These are phyloP conservation scores for Cyberlindnera bimundalis DNA, from an alignment of 805 yeast genomes.

Conservation along the genomic window DNA sequence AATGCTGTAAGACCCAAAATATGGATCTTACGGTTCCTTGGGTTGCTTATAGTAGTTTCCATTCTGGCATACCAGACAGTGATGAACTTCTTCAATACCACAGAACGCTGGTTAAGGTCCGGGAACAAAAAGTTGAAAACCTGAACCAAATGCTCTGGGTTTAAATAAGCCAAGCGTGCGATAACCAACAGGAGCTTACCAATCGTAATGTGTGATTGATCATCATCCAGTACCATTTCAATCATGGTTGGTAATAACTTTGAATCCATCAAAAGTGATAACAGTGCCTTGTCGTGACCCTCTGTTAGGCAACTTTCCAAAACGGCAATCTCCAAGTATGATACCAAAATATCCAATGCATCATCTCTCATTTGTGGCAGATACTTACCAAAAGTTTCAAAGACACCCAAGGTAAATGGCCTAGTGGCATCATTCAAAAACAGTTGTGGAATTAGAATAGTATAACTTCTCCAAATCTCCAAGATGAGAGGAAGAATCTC, in stretches of 20 bases:
- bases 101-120: constrained; percentile 25
- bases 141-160: constrained; percentile 29
- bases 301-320: constrained; percentile 6
- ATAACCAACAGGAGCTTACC: constrained; percentile 34
- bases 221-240: constrained; percentile 29
- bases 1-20: constrained; percentile 58
- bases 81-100: constrained; percentile 28
- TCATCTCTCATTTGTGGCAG: constrained; percentile 68
- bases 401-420: constrained; percentile 34
- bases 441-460: constrained; percentile 42
- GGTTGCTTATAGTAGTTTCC: constrained; percentile 59
- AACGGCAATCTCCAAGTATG: constrained; percentile 50
- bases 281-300: constrained; percentile 20
- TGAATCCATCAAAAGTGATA: constrained; percentile 27
- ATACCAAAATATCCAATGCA: constrained; percentile 51
- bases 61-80: constrained; percentile 43
- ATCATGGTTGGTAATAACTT: constrained; percentile 27
- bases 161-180: constrained; percentile 34
- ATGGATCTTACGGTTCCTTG: constrained; percentile 68
- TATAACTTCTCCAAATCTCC: constrained; percentile 60
- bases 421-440: constrained; percentile 37
- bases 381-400: constrained; percentile 50
- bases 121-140: constrained; percentile 29
- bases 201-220: constrained; percentile 30
- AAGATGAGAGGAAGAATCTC: constrained; percentile 66